Evolutionary conservation across 208 protist species (phyloP).

Genomic region (Leishmania tarentolae): DNA sequence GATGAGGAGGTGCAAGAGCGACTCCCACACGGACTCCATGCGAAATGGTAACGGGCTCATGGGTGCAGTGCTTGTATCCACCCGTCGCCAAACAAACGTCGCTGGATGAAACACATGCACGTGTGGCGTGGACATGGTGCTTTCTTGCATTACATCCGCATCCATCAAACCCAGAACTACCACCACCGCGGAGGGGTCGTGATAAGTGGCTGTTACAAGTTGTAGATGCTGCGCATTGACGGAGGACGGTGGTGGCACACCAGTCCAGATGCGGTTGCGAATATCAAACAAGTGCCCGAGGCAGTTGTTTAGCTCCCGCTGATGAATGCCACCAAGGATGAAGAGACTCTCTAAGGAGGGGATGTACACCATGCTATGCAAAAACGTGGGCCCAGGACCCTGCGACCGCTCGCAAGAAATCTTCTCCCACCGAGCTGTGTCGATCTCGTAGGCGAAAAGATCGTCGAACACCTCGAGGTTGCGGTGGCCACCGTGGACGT

Average conservation of each 20-base stretch:
- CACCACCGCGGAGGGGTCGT: slow-evolving; percentile 40
- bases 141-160: slow-evolving; percentile 1
- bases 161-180: slow-evolving; percentile 75
- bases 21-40: slow-evolving; percentile 67
- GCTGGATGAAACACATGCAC: slow-evolving; percentile 80
- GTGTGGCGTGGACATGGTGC: slow-evolving; percentile 28
- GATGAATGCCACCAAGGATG: slow-evolving; percentile 87
- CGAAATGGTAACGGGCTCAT: slow-evolving; percentile 84
- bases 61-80: slow-evolving; percentile 59
- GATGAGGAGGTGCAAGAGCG: slow-evolving; percentile 59
- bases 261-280: slow-evolving; percentile 77
- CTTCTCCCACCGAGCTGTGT: slow-evolving; percentile 73
- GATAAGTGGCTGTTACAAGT: slow-evolving; percentile 57
- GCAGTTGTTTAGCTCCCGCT: slow-evolving; percentile 82
- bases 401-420: slow-evolving; percentile 63
- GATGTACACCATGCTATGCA: slow-evolving; percentile 77
- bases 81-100: slow-evolving; percentile 66
- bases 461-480: slow-evolving; percentile 84
- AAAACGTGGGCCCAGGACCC: slow-evolving; percentile 80
- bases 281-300: slow-evolving; percentile 85
- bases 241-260: slow-evolving; percentile 61
- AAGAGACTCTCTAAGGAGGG: slow-evolving; percentile 63
- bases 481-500: slow-evolving; percentile 81
- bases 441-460: slow-evolving; percentile 71
- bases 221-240: slow-evolving; percentile 82